Evolutionary conservation across 495 filamentous ascomycete genomes (phyloP), one percentile per base, ranked within the genome.

Genomic region (Letharia columbiana): DNA sequence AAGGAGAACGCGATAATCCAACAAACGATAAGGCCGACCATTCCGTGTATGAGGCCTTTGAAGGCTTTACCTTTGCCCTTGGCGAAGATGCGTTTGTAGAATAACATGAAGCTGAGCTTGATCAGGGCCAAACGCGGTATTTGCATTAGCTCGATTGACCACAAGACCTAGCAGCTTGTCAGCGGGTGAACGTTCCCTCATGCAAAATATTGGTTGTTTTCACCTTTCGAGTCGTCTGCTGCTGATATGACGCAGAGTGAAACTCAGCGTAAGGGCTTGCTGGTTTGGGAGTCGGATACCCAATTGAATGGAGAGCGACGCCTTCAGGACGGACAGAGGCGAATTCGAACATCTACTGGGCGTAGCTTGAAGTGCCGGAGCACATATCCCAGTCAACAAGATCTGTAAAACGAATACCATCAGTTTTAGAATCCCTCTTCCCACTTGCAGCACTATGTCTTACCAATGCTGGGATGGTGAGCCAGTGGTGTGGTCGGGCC

Each of bases 381-480:
- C 58, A 4, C 58, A 60, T 37, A 60, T 42, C 4, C 58, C 58
- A 41, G 42, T n/a, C 37, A 60, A 60, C 28, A 60, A 10, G 13
- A 60, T 42, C 37, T 60, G 40, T 10, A 39, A 39, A 15, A 4
- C 31, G 58, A n/a, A n/a, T 10, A 41, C 28, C 3, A 60, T 33
- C n/a, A 39, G 20, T 15, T 40, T 41, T n/a, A 17, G 4, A 12
- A 17, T 33, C 11, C 18, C 13, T 41, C 7, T 60, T 40, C 35
- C 6, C 12, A 17, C 37, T 41, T 39, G 35, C 37, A 60, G 20
- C 35, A 37, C 58, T 3, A 60, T 41, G 20, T 1, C 62, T 31
- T 57, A 60, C 63, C 33, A 65, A 56, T 60, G 63, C 63, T 18
- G 63, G 63, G 13, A 65, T 31, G 41, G 15, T 39, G 8, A 65